Evolutionary conservation across 805 yeast genomes (phyloP), one percentile per base, ranked within the genome.

Genomic region (Jamesozyma piceae): DNA sequence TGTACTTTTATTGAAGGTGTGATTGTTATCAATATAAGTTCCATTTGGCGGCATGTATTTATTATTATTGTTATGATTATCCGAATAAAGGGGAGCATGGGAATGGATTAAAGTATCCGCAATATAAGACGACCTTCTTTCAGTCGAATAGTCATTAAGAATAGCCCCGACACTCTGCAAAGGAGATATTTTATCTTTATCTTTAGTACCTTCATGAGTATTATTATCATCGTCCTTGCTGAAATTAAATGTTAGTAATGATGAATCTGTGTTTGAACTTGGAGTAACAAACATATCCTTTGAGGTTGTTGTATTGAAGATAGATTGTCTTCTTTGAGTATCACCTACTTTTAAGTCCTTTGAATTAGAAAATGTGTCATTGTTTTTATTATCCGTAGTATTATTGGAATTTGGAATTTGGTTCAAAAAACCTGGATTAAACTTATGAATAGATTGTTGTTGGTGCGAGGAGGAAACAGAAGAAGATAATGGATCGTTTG

Each of bases 81-180:
- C 13, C 13, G 21, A 9, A 19, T 35, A n/a, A 13, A 3, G 26
- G 21, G 26, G 18, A 22, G 29, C 8, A 8, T 35, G 35, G 10
- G 54, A 46, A 41, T 62, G 63, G 21, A 78, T 73, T 45, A 75
- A 67, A 2, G 73, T 64, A 54, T 80, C 90, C 2, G 88, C 84
- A 11, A 86, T 78, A 55, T 78, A 82, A 42, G 82, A 74, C 13
- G 89, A 87, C 61, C 92, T 72, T 61, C 92, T 71, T 10, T 82
- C 75, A n/a, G 14, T 26, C 9, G 43, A 34, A 21, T 26, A 20
- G 28, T 35, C 19, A 13, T 29, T 19, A 14, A 31, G 4, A n/a
- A n/a, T 17, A 10, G 10, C 28, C 28, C 11, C 11, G 6, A 11
- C 28, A 24, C 11, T 24, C 28, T 24, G 10, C 28, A 24, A 11